phyloP scores from a whole-genome alignment of 148 eudicot species.

The Limonium bicolor region DNA sequence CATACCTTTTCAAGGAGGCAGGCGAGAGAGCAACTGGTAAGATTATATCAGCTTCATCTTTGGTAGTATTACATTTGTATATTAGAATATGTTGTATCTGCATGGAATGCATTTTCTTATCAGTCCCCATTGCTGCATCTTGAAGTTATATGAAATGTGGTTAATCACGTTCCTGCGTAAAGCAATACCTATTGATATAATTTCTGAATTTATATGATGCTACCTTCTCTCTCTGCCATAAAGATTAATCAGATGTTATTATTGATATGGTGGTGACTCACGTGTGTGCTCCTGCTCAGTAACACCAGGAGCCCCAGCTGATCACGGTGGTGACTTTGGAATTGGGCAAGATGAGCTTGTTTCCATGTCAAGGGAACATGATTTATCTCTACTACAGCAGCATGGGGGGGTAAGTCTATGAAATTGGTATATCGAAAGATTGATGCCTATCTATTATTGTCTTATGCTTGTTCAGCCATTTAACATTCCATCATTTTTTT shows the following conservation, averaged over 20 bases:
- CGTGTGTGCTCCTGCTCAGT: too few relatives aligned
- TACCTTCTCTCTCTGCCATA: too few relatives aligned
- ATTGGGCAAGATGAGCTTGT: slow-evolving; percentile 46
- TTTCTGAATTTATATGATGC: too few relatives aligned
- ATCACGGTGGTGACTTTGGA: slow-evolving; percentile 33
- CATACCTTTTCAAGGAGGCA: slow-evolving; percentile 64
- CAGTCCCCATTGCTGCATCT: too few relatives aligned
- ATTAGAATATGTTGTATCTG: too few relatives aligned
- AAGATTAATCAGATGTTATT: too few relatives aligned
- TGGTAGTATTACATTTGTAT: background rate
- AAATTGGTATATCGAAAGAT: background rate
- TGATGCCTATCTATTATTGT: background rate
- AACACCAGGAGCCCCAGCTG: slow-evolving; percentile 17
- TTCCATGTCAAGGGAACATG: slow-evolving; percentile 61
- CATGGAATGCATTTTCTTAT: too few relatives aligned
- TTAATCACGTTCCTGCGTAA: too few relatives aligned
- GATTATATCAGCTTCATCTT: background rate
- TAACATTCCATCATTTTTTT: background rate
- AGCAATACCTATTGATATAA: too few relatives aligned
- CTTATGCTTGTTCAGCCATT: background rate
- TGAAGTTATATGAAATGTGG: too few relatives aligned
- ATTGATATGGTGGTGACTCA: too few relatives aligned
- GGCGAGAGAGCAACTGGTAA: slow-evolving; percentile 45
- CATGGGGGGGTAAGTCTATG: slow-evolving; percentile 56
- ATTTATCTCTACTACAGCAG: slow-evolving; percentile 40